These are phyloP conservation scores for Vaccinium myrtillus DNA, from an alignment of 148 eudicot genomes.

Conservation along the genomic window DNA sequence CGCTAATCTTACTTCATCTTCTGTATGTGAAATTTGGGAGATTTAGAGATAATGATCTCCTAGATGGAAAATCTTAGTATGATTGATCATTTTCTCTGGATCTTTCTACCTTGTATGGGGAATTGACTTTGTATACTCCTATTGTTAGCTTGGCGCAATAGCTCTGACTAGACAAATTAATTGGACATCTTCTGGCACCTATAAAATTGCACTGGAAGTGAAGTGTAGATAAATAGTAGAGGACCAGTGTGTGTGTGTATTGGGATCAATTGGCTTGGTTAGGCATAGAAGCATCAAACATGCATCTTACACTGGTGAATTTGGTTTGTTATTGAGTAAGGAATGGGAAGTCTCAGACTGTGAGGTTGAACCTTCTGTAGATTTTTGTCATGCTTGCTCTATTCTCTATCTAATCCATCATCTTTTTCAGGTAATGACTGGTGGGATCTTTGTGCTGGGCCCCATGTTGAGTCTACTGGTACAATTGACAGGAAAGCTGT, in stretches of 20 bases:
- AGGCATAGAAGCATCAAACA: neutral
- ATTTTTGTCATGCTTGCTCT: conserved; percentile 14
- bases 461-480: conserved; percentile 98
- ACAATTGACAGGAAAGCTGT: conserved; percentile 80
- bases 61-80: neutral
- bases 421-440: conserved; percentile 77
- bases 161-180: neutral
- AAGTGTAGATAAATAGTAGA: neutral
- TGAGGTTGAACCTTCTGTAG: neutral
- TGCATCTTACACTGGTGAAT: neutral
- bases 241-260: neutral
- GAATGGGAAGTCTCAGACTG: neutral
- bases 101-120: no score
- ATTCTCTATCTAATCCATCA: conserved; percentile 7
- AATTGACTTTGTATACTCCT: neutral
- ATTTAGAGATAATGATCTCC: neutral
- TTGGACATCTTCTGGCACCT: neutral
- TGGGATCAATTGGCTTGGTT: neutral
- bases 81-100: neutral
- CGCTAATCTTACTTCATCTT: neutral
- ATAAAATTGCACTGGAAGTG: neutral
- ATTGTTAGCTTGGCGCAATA: neutral
- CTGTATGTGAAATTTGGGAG: neutral
- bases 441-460: conserved; percentile 99
- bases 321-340: conserved; percentile 6